phyloP scores from a whole-genome alignment of 768 basidiomycete species.

The Lactifluus hygrophoroides region DNA sequence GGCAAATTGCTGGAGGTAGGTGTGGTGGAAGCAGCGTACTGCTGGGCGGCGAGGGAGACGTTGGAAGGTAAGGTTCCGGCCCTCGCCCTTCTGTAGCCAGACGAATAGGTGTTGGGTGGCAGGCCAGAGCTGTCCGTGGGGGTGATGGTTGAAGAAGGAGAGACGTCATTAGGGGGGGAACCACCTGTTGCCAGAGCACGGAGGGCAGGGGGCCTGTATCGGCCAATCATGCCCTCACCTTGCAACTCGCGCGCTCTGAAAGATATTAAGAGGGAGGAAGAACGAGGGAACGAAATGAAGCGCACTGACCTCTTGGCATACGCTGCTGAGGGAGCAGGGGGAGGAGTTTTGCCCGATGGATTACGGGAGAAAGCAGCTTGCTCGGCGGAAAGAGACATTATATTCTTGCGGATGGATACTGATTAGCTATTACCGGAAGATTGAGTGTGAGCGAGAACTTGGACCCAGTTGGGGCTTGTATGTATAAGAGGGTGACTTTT shows the following conservation, averaged over 20 bases:
- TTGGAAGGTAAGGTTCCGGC: constrained; percentile 97
- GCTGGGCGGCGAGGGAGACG: constrained; percentile 79
- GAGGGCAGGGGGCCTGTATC: constrained; percentile 79
- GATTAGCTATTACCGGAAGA: constrained; percentile 73
- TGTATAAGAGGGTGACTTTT: constrained; percentile 28
- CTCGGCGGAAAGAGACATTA: constrained; percentile 92
- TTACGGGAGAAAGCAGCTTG: constrained; percentile 76
- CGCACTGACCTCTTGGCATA: constrained; percentile 70
- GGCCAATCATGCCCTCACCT: constrained; percentile 60
- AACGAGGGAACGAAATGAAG: constrained; percentile 16
- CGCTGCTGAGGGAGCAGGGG: constrained; percentile 83
- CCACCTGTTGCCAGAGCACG: constrained; percentile 57
- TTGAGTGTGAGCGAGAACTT: constrained; percentile 23
- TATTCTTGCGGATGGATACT: constrained; percentile 52
- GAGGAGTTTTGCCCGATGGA: constrained; percentile 82
- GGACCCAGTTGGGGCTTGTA: constrained; percentile 20
- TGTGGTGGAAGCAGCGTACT: constrained; percentile 61
- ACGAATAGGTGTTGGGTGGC: constrained; percentile 70
- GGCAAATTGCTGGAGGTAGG: constrained; percentile 38
- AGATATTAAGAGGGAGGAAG: constrained; percentile 21
- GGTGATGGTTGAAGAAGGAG: constrained; percentile 44
- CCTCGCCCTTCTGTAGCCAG: constrained; percentile 89
- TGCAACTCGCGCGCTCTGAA: constrained; percentile 78
- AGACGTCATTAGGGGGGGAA: constrained; percentile 63
- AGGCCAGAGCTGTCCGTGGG: constrained; percentile 48